Conservation (phyloP, 805 yeast genomes). For the Metschnikowia shivogae region DNA sequence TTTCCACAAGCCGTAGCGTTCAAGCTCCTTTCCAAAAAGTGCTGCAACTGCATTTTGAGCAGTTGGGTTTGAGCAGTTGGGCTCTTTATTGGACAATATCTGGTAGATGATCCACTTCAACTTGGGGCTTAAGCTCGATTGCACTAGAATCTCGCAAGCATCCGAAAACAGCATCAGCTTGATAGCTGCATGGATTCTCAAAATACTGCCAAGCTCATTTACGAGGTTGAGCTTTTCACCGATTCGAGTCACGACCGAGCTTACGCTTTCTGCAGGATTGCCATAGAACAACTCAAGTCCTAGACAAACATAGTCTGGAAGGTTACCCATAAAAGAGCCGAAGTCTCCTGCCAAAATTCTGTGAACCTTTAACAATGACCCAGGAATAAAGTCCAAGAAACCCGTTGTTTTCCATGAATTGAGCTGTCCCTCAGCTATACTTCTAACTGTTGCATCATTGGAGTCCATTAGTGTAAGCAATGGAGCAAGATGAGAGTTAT, state of each 20-base stretch:
- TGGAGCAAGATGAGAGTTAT: constrained; percentile 67
- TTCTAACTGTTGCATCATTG: constrained; percentile 54
- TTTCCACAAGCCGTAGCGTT: constrained; percentile 43
- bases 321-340: constrained; percentile 36
- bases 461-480: constrained; percentile 69
- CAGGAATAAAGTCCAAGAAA: constrained; percentile 46
- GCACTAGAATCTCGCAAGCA: constrained; percentile 7
- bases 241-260: constrained; percentile 4
- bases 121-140: constrained; percentile 29
- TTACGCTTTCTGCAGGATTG: constrained; percentile 21
- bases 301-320: constrained; percentile 66
- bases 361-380: constrained; percentile 53
- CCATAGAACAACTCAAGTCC: constrained; percentile 64
- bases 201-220: constrained; percentile 9
- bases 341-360: constrained; percentile 57
- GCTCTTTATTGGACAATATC: constrained; percentile 26
- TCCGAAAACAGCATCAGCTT: constrained; percentile 5
- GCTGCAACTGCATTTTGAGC: constrained; percentile 25
- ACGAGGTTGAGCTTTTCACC: background rate
- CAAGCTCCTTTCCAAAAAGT: constrained; percentile 47
- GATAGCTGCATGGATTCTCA: constrained; percentile 17
- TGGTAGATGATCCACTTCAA: constrained; percentile 52
- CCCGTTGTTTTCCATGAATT: constrained; percentile 56
- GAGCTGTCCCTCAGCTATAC: constrained; percentile 59
- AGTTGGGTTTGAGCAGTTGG: constrained; percentile 6